Percentiles rank a stretch among this genome's conserved stretches.
These are phyloP conservation scores for Blastocladiella britannica DNA, from an alignment of 192 early-diverging fungal species.

Conservation along the genomic window DNA sequence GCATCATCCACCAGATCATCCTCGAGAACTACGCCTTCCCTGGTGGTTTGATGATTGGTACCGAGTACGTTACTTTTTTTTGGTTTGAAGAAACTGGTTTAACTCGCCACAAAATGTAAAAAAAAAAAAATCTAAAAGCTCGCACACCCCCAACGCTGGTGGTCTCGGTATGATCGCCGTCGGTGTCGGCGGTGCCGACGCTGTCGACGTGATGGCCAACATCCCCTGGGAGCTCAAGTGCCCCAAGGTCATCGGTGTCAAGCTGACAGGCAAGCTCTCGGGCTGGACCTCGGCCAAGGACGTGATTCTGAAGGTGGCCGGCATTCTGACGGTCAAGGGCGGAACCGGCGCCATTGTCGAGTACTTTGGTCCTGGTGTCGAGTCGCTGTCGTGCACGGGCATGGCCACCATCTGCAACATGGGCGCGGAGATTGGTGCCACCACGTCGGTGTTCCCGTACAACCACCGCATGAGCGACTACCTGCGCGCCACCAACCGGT, in stretches of 20 bases:
- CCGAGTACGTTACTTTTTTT: no score
- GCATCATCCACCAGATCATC: constrained; percentile 91
- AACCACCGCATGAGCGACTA: constrained; percentile 80
- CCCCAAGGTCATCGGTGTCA: constrained; percentile 84
- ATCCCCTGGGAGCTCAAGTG: constrained; percentile 99
- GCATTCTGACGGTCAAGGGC: constrained; percentile 88
- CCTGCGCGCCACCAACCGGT: constrained; percentile 66
- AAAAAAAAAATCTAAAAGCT: no score
- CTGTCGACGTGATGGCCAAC: constrained; percentile 96
- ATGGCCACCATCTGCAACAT: constrained; percentile 99
- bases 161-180: constrained; percentile 90
- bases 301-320: constrained; percentile 84
- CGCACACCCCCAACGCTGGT: constrained; percentile 95
- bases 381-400: constrained; percentile 84
- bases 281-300: constrained; percentile 93
- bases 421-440: constrained; percentile 97
- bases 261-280: constrained; percentile 61
- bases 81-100: no score
- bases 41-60: constrained; percentile 88
- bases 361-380: constrained; percentile 90
- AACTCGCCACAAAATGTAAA: no score
- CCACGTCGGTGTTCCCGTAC: constrained; percentile 91
- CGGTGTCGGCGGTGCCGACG: constrained; percentile 95
- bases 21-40: constrained; percentile 97
- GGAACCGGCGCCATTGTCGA: constrained; percentile 93